Percentiles rank a stretch among this genome's conserved stretches.
Conservation (phyloP, 352 stramenopile species). For the Phytophthora megakarya region DNA sequence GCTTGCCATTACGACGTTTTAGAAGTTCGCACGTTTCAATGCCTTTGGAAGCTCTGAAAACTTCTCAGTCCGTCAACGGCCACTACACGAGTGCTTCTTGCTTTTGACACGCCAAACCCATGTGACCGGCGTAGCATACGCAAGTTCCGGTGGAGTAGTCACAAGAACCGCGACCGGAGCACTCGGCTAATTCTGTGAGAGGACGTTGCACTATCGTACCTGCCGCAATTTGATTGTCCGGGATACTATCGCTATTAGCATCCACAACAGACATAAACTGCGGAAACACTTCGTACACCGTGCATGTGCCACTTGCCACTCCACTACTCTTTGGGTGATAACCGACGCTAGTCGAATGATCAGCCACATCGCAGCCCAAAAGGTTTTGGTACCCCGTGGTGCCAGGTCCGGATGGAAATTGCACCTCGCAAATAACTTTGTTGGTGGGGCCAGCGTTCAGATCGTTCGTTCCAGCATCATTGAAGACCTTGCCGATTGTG, state of each 20-base stretch:
- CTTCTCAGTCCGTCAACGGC: not conserved
- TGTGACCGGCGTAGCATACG: constrained; percentile 74
- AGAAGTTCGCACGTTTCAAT: no score
- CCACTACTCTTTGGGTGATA: no score
- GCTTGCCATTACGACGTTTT: not conserved
- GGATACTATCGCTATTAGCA: not conserved
- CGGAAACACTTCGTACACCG: constrained; percentile 43
- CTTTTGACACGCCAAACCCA: constrained; percentile 73
- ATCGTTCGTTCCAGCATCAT: no score
- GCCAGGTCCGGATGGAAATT: constrained; percentile 56
- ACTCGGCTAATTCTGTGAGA: constrained; percentile 60
- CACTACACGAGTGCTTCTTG: constrained; percentile 44
- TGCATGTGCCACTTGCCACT: constrained; percentile 30
- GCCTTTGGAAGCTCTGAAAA: not conserved
- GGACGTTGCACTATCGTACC: constrained; percentile 6
- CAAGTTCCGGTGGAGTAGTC: constrained; percentile 58
- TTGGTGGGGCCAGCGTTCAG: no score
- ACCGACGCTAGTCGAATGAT: no score
- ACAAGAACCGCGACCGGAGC: constrained; percentile 64
- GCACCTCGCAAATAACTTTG: constrained; percentile 43
- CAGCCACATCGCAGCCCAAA: constrained; percentile 49
- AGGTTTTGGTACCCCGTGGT: constrained; percentile 64
- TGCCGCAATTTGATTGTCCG: not conserved
- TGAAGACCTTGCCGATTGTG: constrained; percentile 12
- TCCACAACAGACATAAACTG: not conserved